Evolutionary conservation across 345 rosid species (phyloP).

Genomic region (Pistacia atlantica): DNA sequence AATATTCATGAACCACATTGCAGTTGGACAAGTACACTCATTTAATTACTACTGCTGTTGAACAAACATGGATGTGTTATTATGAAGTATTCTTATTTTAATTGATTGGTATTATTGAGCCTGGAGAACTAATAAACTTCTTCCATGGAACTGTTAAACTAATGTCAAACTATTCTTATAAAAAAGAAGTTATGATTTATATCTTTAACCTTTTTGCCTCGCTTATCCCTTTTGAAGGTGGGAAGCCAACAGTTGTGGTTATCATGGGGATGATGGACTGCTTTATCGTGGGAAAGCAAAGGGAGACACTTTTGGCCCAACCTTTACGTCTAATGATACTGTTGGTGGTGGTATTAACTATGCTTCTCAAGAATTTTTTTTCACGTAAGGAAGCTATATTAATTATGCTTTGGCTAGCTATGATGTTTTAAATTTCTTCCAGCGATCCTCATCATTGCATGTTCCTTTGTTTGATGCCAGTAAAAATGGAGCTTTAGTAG

Average conservation of each 20-base stretch:
- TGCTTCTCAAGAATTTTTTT: conserved; percentile 81
- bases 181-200: background rate
- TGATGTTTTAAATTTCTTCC: conserved; percentile 21
- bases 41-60: background rate
- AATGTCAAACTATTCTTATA: background rate
- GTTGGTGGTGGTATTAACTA: conserved; percentile 96
- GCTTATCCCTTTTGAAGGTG: conserved; percentile 50
- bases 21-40: background rate
- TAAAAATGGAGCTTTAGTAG: conserved; percentile 76
- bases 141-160: background rate
- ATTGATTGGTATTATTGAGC: background rate
- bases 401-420: background rate
- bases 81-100: background rate
- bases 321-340: conserved; percentile 70
- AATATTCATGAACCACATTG: too few relatives aligned
- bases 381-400: conserved; percentile 72
- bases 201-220: conserved; percentile 15
- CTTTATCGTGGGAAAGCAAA: conserved; percentile 75
- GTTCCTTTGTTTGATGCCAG: conserved; percentile 45
- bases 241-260: conserved; percentile 95
- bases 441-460: conserved; percentile 11
- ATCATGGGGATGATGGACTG: conserved; percentile 93
- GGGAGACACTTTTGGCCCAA: conserved; percentile 86
- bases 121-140: background rate
- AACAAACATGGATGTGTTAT: background rate